Percentiles rank a stretch among this genome's conserved stretches.
phyloP scores from a whole-genome alignment of 2,329 filamentous ascomycete species.

The Pseudogymnoascus sp. region DNA sequence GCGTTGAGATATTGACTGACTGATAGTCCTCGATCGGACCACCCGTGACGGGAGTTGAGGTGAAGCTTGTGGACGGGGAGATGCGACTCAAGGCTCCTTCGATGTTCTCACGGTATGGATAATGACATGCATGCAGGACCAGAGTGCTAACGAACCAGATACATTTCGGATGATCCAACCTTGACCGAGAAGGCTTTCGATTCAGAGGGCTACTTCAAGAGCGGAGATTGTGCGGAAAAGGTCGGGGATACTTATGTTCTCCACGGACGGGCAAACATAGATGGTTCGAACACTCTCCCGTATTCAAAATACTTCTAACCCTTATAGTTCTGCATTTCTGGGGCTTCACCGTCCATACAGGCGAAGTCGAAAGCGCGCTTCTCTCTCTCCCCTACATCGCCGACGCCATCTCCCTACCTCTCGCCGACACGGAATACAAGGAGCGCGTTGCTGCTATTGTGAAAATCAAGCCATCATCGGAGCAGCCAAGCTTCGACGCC shows the following conservation, averaged over 20 bases:
- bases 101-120: constrained; percentile 19
- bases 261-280: constrained; percentile 18
- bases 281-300: constrained; percentile 15
- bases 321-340: constrained; percentile 19
- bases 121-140: not conserved
- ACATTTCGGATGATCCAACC: constrained; percentile 19
- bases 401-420: constrained; percentile 14
- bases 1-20: constrained; percentile 10
- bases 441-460: constrained; percentile 19
- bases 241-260: constrained; percentile 18
- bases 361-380: constrained; percentile 19
- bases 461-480: constrained; percentile 13
- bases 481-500: constrained; percentile 11
- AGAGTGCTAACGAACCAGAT: constrained; percentile 10
- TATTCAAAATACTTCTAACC: constrained; percentile 12
- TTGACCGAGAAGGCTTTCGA: constrained; percentile 19
- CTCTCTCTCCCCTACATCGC: constrained; percentile 16
- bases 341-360: constrained; percentile 19
- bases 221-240: constrained; percentile 19
- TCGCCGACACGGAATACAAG: constrained; percentile 16
- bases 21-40: constrained; percentile 18
- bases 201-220: constrained; percentile 21
- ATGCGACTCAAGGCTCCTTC: constrained; percentile 18
- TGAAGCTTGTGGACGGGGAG: constrained; percentile 19
- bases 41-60: constrained; percentile 17